Percentiles rank a stretch among this genome's conserved stretches.
Conservation (phyloP, 2,329 filamentous ascomycete genomes). For the Clonostachys chloroleuca region DNA sequence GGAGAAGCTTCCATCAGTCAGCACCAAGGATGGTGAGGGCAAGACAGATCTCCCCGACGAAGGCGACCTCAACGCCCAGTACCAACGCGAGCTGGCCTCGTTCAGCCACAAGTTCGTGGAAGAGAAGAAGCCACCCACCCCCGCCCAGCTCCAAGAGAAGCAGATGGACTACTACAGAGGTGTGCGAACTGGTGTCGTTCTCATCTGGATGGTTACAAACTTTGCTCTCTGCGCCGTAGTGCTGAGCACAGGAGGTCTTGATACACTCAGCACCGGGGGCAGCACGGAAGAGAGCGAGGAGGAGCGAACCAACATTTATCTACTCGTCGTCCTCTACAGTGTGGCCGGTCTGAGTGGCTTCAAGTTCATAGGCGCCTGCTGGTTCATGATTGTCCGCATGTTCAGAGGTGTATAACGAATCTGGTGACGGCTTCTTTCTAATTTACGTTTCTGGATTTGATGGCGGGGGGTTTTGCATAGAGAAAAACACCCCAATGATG, state of each 20-base stretch:
- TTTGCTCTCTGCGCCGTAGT: conserved; percentile 84
- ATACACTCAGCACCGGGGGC: conserved; percentile 52
- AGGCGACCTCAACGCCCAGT: conserved; percentile 90
- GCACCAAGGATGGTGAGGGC: conserved; percentile 80
- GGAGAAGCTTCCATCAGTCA: conserved; percentile 83
- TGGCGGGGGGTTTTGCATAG: neutral
- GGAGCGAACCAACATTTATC: conserved; percentile 71
- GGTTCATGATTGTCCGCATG: conserved; percentile 88
- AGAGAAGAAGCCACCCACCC: conserved; percentile 57
- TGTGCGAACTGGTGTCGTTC: conserved; percentile 85
- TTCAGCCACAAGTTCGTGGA: conserved; percentile 73
- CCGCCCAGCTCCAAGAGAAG: conserved; percentile 62
- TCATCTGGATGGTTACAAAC: conserved; percentile 96
- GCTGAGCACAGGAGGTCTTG: conserved; percentile 77
- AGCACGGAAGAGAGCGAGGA: conserved; percentile 36
- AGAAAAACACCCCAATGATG: too few species aligned
- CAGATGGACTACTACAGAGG: conserved; percentile 99
- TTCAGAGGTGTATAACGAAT: conserved; percentile 62
- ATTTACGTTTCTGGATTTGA: conserved; percentile 1
- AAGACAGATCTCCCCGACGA: conserved; percentile 97
- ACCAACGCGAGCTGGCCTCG: conserved; percentile 75
- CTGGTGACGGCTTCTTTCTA: neutral
- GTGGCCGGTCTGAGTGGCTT: conserved; percentile 81
- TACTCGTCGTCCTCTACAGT: conserved; percentile 83
- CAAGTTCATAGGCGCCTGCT: conserved; percentile 82